These are phyloP conservation scores for Cardamine resedifolia DNA, from an alignment of 345 rosid species.

Conservation along the genomic window DNA sequence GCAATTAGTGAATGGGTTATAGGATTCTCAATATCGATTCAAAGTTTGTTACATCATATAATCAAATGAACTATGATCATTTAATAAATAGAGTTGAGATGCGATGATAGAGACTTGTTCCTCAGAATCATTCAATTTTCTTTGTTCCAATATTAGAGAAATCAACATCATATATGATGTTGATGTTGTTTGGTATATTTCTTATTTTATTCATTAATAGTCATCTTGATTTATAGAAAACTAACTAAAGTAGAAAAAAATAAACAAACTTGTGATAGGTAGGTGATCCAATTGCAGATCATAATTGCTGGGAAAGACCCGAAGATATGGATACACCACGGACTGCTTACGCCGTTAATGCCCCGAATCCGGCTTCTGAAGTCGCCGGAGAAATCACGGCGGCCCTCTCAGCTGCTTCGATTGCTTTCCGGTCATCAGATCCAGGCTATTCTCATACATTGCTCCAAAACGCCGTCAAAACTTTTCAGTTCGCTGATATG, in stretches of 20 bases:
- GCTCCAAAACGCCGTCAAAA: constrained; percentile 54
- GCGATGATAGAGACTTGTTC: constrained; percentile 3
- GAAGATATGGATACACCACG: constrained; percentile 96
- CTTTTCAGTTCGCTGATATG: constrained; percentile 71
- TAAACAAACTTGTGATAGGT: constrained; percentile 47
- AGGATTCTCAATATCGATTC: not conserved
- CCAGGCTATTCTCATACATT: constrained; percentile 75
- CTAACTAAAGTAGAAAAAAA: constrained; percentile 14
- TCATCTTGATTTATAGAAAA: too few relatives aligned
- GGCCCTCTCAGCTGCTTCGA: constrained; percentile 83
- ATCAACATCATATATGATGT: constrained; percentile 7
- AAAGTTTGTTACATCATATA: not conserved
- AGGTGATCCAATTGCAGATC: constrained; percentile 85
- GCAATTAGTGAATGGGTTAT: not conserved
- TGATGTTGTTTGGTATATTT: constrained; percentile 9
- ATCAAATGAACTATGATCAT: too few relatives aligned
- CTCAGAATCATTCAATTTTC: constrained; percentile 18
- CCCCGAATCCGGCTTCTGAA: constrained; percentile 88
- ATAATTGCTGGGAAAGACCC: constrained; percentile 94
- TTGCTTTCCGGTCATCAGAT: constrained; percentile 78
- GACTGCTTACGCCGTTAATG: constrained; percentile 73
- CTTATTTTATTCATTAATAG: not conserved
- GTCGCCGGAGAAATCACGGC: constrained; percentile 91
- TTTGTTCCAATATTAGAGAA: not conserved
- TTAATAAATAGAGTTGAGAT: constrained; percentile 15